Base-by-base conservation (phyloP, 352 stramenopile genomes). In the Elongisporangium senticosum region DNA sequence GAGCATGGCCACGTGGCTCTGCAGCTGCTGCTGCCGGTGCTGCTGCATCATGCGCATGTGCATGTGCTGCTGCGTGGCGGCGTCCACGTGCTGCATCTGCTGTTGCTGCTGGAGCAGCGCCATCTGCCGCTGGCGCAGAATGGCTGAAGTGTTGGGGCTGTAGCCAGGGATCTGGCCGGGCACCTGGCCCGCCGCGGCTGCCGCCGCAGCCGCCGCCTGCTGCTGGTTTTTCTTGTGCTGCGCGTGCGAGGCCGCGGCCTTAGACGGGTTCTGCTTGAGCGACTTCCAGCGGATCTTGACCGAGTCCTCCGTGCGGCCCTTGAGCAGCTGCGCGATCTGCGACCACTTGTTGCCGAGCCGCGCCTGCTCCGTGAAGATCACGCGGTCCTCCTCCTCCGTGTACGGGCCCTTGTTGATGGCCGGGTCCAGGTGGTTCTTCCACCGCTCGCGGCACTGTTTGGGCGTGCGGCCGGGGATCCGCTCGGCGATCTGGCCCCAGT, bases 281-380 rank as follows among this genome's bases (percentile, higher is more conserved):
- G 82, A 92, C 58, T 95, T 96, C 85, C 85, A 98, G 13, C 89
- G 78, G 56, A 97, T 98, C 70, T 98, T 98, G 21, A 98, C 90
- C n/a, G 91, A 93, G 64, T 98, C 93, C 40, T 98, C 90, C 2
- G 86, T 95, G 20, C 92, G 81, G 2, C 92, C 95, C 50, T 88
- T 86, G 4, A 98, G 69, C 39, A 96, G 74, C 64, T 98, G 96
- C 17, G 96, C 87, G 68, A 98, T 98, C 62, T 98, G 88, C 1
- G 91, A 96, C 96, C 96, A 99, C 55, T 96, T 95, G 72, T 98
- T 98, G 39, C 96, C 96, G 11, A 98, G 83, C 20, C 82, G 83
- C 43, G 85, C 79, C 58, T 98, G 94, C 37, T 79, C 86, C 4
- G 83, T 75, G 0, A 98, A 74, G 51, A 99, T 98, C 14, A 96